These are phyloP conservation scores for Purpureocillium takamizusanense DNA, from an alignment of 2,329 filamentous ascomycete genomes.

Conservation along the genomic window DNA sequence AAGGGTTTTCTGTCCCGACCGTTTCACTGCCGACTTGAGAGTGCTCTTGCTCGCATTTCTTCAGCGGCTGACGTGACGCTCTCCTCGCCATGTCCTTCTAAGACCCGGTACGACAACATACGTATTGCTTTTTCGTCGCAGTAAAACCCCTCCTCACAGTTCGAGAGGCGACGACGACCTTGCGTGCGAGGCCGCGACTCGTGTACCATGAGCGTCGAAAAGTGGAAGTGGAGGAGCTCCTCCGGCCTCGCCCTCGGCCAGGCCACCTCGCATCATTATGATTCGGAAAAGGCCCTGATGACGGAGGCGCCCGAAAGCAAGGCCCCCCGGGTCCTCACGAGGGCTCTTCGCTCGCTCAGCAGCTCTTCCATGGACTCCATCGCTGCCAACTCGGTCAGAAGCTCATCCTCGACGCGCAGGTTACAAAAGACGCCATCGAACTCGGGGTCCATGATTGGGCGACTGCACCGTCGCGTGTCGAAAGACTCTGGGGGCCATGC, in stretches of 20 bases:
- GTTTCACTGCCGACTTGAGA: neutral
- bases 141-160: neutral
- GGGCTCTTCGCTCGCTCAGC: slow-evolving; percentile 28
- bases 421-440: slow-evolving; percentile 28
- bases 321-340: slow-evolving; percentile 25
- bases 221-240: slow-evolving; percentile 25
- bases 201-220: slow-evolving; percentile 20
- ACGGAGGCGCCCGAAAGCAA: slow-evolving; percentile 19
- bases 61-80: too few relatives aligned
- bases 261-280: slow-evolving; percentile 10
- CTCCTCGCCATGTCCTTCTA: slow-evolving; percentile 2
- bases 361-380: slow-evolving; percentile 31
- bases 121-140: neutral
- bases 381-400: slow-evolving; percentile 20
- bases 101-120: too few relatives aligned
- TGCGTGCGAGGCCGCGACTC: neutral
- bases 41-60: neutral
- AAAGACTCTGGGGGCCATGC: slow-evolving; percentile 23
- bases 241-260: slow-evolving; percentile 16
- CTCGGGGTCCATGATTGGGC: slow-evolving; percentile 31
- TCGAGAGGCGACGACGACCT: neutral
- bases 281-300: slow-evolving; percentile 7
- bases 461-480: slow-evolving; percentile 30
- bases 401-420: slow-evolving; percentile 20
- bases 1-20: slow-evolving; percentile 1